A percentile compares a stretch with the other conserved stretches of the same genome.
phyloP scores from a whole-genome alignment of 805 yeast genomes.

The Candida sphagnicola region DNA sequence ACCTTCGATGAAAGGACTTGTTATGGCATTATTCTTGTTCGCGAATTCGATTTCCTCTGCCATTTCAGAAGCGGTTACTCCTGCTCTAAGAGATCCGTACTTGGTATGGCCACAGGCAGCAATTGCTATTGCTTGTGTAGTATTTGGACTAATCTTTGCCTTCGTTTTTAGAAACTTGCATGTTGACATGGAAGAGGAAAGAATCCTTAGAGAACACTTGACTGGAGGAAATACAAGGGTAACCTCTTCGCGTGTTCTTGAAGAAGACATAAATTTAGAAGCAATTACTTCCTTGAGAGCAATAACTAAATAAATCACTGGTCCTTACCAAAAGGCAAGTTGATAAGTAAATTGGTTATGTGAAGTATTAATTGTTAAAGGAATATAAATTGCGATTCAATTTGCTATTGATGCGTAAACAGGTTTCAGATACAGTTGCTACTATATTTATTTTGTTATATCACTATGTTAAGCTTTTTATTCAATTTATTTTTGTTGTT shows the following conservation, averaged over 20 bases:
- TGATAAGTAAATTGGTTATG: too few species aligned
- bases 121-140: constrained; percentile 31
- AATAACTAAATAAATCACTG: too few species aligned
- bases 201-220: constrained; percentile 20
- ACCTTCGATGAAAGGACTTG: constrained; percentile 46
- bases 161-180: constrained; percentile 36
- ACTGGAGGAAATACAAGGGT: not conserved
- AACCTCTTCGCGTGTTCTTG: too few species aligned
- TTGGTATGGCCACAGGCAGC: constrained; percentile 40
- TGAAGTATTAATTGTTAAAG: too few species aligned
- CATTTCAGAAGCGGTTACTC: constrained; percentile 38
- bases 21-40: constrained; percentile 42
- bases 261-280: not conserved
- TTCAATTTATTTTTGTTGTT: too few species aligned
- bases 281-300: not conserved
- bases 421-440: too few species aligned
- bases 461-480: too few species aligned
- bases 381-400: too few species aligned
- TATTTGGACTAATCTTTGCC: constrained; percentile 27
- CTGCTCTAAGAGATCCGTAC: constrained; percentile 39
- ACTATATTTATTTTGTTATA: too few species aligned
- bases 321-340: too few species aligned
- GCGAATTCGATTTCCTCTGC: constrained; percentile 48
- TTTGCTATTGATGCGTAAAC: too few species aligned
- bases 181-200: constrained; percentile 35